A percentile compares a stretch with the other conserved stretches of the same genome.
Evolutionary conservation across 1,284 basidiomycete genomes (phyloP).

Genomic region (Apiotrichum siamense): DNA sequence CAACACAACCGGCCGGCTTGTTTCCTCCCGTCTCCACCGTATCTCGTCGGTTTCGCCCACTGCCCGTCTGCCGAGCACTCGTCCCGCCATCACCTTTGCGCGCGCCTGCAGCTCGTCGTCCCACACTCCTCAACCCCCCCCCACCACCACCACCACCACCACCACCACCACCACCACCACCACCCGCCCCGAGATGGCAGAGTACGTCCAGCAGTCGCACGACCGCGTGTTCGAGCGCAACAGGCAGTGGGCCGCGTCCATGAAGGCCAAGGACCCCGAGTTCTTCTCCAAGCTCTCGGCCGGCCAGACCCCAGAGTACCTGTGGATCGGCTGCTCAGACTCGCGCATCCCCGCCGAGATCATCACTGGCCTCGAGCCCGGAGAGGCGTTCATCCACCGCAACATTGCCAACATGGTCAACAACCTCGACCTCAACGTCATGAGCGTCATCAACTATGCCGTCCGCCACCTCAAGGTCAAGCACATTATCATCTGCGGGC

Average conservation of each 20-base stretch:
- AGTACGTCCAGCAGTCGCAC: conserved; percentile 2
- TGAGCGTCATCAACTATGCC: conserved; percentile 20
- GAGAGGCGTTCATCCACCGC: conserved; percentile 21
- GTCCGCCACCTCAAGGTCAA: conserved; percentile 19
- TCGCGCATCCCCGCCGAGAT: conserved; percentile 19
- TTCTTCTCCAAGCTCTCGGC: conserved; percentile 12
- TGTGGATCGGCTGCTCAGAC: conserved; percentile 19
- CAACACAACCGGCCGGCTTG: no score
- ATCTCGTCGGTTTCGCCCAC: no score
- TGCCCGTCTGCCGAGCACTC: no score
- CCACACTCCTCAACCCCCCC: no score
- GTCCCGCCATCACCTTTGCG: no score
- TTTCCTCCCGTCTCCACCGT: no score
- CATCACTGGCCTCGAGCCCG: conserved; percentile 17
- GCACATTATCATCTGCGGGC: conserved; percentile 20
- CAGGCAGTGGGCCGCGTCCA: conserved; percentile 7
- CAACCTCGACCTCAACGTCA: conserved; percentile 16
- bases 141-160: no score
- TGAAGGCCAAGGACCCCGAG: conserved; percentile 10
- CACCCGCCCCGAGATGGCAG: background rate
- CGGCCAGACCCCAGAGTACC: conserved; percentile 18
- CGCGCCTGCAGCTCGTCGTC: no score
- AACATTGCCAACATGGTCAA: conserved; percentile 20
- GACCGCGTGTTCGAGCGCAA: conserved; percentile 12
- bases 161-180: no score